A percentile compares a stretch with the other conserved stretches of the same genome.
These are phyloP conservation scores for Leccinum variicolor DNA, from an alignment of 768 basidiomycete genomes.

Conservation along the genomic window DNA sequence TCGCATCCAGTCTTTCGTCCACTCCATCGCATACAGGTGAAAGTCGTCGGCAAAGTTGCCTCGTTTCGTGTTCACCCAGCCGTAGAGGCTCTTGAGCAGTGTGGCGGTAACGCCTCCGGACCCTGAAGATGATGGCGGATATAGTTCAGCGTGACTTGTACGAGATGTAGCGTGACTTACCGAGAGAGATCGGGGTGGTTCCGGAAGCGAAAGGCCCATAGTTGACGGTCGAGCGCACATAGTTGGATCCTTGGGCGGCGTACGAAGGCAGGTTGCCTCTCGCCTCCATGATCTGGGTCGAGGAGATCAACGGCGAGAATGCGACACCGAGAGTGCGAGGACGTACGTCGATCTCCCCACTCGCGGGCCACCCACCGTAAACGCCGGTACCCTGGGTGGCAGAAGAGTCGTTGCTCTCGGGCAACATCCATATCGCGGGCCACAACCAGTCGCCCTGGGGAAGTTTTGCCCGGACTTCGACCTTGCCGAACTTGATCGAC, in stretches of 20 bases:
- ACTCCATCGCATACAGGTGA: constrained; percentile 57
- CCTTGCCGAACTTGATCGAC: constrained; percentile 52
- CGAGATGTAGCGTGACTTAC: constrained; percentile 6
- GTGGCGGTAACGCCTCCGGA: constrained; percentile 9
- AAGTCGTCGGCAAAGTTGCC: constrained; percentile 45
- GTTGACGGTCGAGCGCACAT: constrained; percentile 55
- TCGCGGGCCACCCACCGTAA: constrained; percentile 44
- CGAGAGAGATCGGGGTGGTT: constrained; percentile 29
- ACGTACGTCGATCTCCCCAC: constrained; percentile 59
- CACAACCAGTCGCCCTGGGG: constrained; percentile 48
- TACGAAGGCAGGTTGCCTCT: constrained; percentile 47
- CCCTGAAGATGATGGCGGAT: constrained; percentile 1
- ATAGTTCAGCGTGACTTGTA: background rate
- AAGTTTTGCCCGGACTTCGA: constrained; percentile 60
- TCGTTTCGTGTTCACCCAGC: constrained; percentile 36
- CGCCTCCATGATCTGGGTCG: constrained; percentile 49
- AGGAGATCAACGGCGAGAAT: background rate
- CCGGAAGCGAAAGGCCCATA: constrained; percentile 55
- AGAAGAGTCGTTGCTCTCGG: constrained; percentile 23
- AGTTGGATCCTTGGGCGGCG: constrained; percentile 42
- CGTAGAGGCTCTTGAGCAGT: constrained; percentile 37
- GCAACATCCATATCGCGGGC: constrained; percentile 34
- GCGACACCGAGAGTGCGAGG: background rate
- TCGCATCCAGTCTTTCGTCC: constrained; percentile 55
- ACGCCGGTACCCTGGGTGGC: constrained; percentile 18